Conservation (phyloP, 352 stramenopile genomes). For the Elongisporangium prolatum region DNA sequence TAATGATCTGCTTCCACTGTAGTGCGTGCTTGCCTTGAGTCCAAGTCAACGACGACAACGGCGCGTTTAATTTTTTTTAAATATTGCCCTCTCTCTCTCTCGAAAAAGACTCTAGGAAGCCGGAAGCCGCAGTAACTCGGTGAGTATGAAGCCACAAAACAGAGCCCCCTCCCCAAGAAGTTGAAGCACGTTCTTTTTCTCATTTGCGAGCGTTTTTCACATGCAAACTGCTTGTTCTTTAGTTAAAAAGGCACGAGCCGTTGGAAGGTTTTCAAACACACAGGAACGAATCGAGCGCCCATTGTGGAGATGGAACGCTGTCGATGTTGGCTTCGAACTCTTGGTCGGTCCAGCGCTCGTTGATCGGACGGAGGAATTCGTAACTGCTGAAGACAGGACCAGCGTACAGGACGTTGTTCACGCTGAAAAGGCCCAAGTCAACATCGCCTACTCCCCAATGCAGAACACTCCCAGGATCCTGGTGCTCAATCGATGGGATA, state of each 20-base stretch:
- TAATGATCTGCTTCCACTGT: neutral
- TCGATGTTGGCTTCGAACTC: slow-evolving; percentile 15
- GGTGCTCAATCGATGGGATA: slow-evolving; percentile 19
- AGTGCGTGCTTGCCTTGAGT: neutral
- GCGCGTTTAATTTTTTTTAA: neutral
- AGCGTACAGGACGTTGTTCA: slow-evolving; percentile 25
- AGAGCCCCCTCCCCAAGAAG: too few species aligned
- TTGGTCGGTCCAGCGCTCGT: slow-evolving; percentile 20
- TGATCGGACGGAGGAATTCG: slow-evolving; percentile 27
- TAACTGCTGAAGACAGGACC: slow-evolving; percentile 32
- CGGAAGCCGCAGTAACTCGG: too few species aligned
- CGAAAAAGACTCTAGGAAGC: neutral
- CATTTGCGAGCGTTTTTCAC: neutral
- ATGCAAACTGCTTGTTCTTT: neutral
- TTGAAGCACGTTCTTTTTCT: neutral
- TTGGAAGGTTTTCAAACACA: neutral
- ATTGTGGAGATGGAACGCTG: slow-evolving; percentile 7
- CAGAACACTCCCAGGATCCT: slow-evolving; percentile 22
- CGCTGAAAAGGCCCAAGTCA: slow-evolving; percentile 21
- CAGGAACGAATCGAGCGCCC: slow-evolving; percentile 14
- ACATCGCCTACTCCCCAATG: slow-evolving; percentile 24
- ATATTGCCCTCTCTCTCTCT: neutral
- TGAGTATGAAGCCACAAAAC: too few species aligned
- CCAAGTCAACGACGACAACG: too few species aligned
- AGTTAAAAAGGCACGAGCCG: neutral